A percentile compares a stretch with the other conserved stretches of the same genome.
Conservation (phyloP, 1,284 basidiomycete species). For the Butyriboletus appendiculatus region DNA sequence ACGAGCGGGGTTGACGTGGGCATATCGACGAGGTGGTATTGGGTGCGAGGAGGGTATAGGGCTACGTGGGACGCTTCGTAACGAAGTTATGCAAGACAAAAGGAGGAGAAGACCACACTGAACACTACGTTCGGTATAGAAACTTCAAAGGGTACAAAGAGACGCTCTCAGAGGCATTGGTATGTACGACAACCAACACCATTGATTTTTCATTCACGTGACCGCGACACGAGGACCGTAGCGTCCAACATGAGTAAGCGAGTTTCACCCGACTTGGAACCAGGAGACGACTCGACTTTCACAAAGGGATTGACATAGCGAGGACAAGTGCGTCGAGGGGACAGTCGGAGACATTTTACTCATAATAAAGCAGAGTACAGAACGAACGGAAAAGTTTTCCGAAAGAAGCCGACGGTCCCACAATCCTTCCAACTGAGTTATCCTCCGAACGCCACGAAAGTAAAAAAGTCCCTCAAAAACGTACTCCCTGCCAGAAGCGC, state of each 20-base stretch:
- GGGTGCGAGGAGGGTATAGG: background rate
- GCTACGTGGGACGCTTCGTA: background rate
- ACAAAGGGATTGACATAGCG: background rate
- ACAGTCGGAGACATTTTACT: background rate
- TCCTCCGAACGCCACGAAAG: no score
- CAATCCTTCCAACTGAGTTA: no score
- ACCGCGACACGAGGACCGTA: conserved; percentile 25
- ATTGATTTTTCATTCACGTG: conserved; percentile 30
- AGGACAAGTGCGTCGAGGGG: background rate
- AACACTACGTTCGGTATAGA: background rate
- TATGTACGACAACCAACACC: background rate
- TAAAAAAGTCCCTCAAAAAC: no score
- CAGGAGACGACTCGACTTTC: background rate
- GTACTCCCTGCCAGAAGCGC: no score
- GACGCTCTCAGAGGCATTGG: background rate
- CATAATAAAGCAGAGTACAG: background rate
- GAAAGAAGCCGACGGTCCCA: no score
- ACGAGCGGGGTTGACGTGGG: conserved; percentile 13
- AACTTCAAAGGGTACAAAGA: background rate
- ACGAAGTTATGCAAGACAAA: background rate
- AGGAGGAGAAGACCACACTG: background rate
- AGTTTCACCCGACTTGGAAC: no score
- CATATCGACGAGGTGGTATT: conserved; percentile 13
- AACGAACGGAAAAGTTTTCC: no score
- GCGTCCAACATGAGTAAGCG: background rate